phyloP scores from a whole-genome alignment of 352 stramenopile species.

The Pythium phragmitis region DNA sequence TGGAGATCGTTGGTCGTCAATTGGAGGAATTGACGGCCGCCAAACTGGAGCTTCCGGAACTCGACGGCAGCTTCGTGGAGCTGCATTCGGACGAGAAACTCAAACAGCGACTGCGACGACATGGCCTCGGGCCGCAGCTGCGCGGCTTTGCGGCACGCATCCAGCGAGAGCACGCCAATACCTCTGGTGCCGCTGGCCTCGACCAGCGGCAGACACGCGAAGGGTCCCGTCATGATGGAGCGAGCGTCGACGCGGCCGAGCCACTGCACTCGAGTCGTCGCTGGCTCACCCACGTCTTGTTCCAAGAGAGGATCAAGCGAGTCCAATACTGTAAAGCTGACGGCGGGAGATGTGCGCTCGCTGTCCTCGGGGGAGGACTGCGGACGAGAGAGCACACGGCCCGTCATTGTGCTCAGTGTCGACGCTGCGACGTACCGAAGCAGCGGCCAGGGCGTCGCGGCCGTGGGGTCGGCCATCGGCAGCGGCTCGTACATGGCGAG shows the following conservation, averaged over 20 bases:
- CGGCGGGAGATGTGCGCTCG: neutral
- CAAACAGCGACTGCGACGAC: conserved; percentile 41
- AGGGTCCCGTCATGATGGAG: conserved; percentile 34
- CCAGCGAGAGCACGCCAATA: conserved; percentile 58
- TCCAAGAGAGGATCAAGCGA: conserved; percentile 33
- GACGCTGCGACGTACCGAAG: conserved; percentile 55
- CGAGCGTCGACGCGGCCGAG: conserved; percentile 5
- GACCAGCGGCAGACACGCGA: conserved; percentile 53
- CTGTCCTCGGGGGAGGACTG: neutral
- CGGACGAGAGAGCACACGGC: conserved; percentile 28
- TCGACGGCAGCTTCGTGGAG: conserved; percentile 47
- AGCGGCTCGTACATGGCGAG: conserved; percentile 58
- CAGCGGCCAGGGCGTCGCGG: conserved; percentile 28
- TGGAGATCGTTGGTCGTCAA: conserved; percentile 54
- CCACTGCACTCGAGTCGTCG: neutral
- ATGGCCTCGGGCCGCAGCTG: conserved; percentile 57
- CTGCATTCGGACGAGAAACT: conserved; percentile 56
- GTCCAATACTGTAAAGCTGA: conserved; percentile 42
- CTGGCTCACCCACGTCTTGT: conserved; percentile 34
- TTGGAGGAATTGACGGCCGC: conserved; percentile 41
- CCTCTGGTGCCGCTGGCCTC: conserved; percentile 6
- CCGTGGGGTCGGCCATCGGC: conserved; percentile 32
- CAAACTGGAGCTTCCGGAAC: conserved; percentile 40
- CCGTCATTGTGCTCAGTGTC: conserved; percentile 48
- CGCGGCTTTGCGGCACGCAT: conserved; percentile 52